phyloP scores from a whole-genome alignment of 2,329 filamentous ascomycete species.

The Trichoderma oligosporum region DNA sequence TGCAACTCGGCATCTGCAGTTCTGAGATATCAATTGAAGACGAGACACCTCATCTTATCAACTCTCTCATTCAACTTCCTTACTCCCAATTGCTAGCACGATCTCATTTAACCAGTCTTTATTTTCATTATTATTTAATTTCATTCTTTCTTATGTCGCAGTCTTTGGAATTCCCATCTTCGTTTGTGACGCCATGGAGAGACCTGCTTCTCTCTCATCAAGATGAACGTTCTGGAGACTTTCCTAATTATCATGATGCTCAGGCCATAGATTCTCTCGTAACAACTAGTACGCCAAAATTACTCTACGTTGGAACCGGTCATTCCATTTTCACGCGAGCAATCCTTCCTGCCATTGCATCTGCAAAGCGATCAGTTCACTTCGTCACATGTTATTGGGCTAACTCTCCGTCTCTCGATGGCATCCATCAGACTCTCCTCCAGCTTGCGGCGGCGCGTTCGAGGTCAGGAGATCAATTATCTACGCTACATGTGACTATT shows the following conservation, averaged over 20 bases:
- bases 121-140: background rate
- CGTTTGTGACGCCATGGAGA: conserved; percentile 39
- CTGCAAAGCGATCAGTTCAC: conserved; percentile 62
- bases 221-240: conserved; percentile 38
- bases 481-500: conserved; percentile 58
- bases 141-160: conserved; percentile 1
- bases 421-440: conserved; percentile 55
- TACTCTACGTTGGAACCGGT: conserved; percentile 56
- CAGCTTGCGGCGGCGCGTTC: conserved; percentile 50
- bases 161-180: conserved; percentile 32
- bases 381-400: conserved; percentile 85
- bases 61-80: background rate
- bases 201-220: conserved; percentile 32
- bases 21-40: too few species aligned
- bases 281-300: conserved; percentile 44
- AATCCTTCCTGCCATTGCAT: conserved; percentile 58
- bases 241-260: conserved; percentile 47
- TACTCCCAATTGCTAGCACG: background rate
- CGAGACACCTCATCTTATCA: too few species aligned
- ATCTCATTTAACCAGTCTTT: background rate
- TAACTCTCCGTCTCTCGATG: conserved; percentile 56
- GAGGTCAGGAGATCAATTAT: conserved; percentile 25
- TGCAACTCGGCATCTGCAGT: too few species aligned
- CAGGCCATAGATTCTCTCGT: conserved; percentile 46
- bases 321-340: conserved; percentile 51